phyloP scores from a whole-genome alignment of 1,139 yeast species.

The Cylindricascospora bacillispora region DNA sequence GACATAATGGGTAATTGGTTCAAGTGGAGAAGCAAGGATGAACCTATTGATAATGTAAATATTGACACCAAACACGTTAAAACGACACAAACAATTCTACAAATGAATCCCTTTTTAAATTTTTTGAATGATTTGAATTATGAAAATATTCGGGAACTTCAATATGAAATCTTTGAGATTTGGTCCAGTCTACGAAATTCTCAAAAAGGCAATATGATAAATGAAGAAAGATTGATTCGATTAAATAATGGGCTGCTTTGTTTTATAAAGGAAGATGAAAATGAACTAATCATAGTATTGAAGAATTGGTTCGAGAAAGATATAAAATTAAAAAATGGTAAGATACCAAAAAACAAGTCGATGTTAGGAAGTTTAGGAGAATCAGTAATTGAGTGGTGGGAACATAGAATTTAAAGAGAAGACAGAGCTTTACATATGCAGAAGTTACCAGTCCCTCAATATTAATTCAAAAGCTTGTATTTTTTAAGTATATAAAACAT shows the following conservation, averaged over 20 bases:
- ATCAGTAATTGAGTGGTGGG: conserved; percentile 19
- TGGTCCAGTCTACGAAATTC: conserved; percentile 10
- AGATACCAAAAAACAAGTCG: conserved; percentile 3
- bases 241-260: conserved; percentile 23
- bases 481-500: no score
- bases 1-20: conserved; percentile 21
- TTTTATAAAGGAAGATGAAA: conserved; percentile 13
- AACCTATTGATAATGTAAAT: not conserved
- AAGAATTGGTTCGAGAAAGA: conserved; percentile 21
- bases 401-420: no score
- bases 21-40: not conserved
- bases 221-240: conserved; percentile 19
- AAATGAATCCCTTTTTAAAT: conserved; percentile 5
- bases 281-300: conserved; percentile 12
- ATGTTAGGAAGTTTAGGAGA: conserved; percentile 15
- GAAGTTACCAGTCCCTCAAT: no score
- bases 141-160: conserved; percentile 17
- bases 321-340: conserved; percentile 3
- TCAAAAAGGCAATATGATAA: conserved; percentile 6
- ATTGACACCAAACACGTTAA: not conserved
- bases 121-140: conserved; percentile 15
- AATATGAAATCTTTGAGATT: conserved; percentile 12
- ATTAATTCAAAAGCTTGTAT: no score
- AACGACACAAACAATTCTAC: not conserved
- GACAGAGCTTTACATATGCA: no score